Percentiles rank a stretch among this genome's conserved stretches.
phyloP scores from a whole-genome alignment of 108 stramenopile species.

The Schizochytrium sp. region DNA sequence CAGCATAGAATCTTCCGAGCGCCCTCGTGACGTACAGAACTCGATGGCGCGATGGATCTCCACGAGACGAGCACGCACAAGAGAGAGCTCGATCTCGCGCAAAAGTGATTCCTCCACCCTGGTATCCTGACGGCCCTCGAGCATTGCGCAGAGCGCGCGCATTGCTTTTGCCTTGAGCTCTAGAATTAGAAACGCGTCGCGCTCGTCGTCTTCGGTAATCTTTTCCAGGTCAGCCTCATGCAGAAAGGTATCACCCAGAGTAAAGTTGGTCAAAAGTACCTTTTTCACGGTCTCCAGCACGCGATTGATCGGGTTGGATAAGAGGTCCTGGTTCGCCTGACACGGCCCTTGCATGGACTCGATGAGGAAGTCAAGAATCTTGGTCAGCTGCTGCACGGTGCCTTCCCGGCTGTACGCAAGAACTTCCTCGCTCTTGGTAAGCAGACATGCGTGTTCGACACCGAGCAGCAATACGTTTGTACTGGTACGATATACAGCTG shows the following conservation, averaged over 20 bases:
- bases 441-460: neutral
- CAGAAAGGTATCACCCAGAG: neutral
- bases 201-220: neutral
- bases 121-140: neutral
- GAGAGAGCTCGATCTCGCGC: neutral
- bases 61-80: neutral
- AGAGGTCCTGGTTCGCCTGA: constrained; percentile 19
- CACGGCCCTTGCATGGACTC: constrained; percentile 46
- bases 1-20: neutral
- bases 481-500: neutral
- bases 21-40: neutral
- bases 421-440: neutral
- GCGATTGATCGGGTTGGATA: neutral
- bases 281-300: neutral
- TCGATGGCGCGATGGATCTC: neutral
- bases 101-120: neutral
- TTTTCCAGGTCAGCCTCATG: neutral
- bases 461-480: neutral
- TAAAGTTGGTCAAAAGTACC: neutral
- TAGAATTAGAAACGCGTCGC: neutral
- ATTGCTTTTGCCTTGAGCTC: constrained; percentile 4
- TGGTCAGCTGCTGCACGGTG: neutral
- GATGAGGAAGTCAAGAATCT: constrained; percentile 5
- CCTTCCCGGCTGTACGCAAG: neutral
- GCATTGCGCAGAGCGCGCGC: neutral